Percentiles rank a stretch among this genome's conserved stretches.
phyloP scores from a whole-genome alignment of 1,139 yeast genomes.

The Geotrichum carabidarum region DNA sequence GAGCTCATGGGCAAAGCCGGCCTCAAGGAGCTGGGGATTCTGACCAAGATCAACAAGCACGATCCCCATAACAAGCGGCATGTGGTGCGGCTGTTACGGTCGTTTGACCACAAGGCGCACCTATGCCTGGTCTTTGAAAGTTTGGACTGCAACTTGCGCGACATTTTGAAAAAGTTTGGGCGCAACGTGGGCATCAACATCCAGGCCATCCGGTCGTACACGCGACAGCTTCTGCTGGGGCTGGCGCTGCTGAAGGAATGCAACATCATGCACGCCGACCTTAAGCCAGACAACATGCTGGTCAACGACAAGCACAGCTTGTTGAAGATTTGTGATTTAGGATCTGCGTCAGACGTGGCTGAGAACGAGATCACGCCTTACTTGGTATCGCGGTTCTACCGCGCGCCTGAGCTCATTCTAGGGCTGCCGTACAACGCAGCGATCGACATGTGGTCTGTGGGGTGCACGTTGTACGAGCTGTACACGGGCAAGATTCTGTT shows the following conservation, averaged over 20 bases:
- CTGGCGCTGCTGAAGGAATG: conserved; percentile 74
- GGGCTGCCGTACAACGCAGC: conserved; percentile 79
- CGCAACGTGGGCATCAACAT: conserved; percentile 58
- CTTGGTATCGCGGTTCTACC: conserved; percentile 78
- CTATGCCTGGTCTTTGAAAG: conserved; percentile 83
- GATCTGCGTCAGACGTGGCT: conserved; percentile 73
- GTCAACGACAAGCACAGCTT: conserved; percentile 76
- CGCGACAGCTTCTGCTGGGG: conserved; percentile 72
- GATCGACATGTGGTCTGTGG: conserved; percentile 86
- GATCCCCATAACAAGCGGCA: conserved; percentile 61
- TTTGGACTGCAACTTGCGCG: conserved; percentile 71
- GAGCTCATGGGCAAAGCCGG: conserved; percentile 54
- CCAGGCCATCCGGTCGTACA: conserved; percentile 75
- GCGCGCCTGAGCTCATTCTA: conserved; percentile 87
- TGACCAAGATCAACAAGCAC: conserved; percentile 64
- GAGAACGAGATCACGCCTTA: conserved; percentile 81
- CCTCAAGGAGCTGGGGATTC: conserved; percentile 68
- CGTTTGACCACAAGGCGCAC: conserved; percentile 80
- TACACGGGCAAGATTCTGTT: conserved; percentile 78
- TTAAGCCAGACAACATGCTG: conserved; percentile 82
- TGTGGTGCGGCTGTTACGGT: conserved; percentile 68
- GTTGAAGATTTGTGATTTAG: conserved; percentile 83
- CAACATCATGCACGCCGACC: conserved; percentile 78
- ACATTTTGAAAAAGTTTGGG: conserved; percentile 72
- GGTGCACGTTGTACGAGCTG: conserved; percentile 82